These are phyloP conservation scores for Sporothrix sp. DNA, from an alignment of 2,329 filamentous ascomycete species.

Conservation along the genomic window DNA sequence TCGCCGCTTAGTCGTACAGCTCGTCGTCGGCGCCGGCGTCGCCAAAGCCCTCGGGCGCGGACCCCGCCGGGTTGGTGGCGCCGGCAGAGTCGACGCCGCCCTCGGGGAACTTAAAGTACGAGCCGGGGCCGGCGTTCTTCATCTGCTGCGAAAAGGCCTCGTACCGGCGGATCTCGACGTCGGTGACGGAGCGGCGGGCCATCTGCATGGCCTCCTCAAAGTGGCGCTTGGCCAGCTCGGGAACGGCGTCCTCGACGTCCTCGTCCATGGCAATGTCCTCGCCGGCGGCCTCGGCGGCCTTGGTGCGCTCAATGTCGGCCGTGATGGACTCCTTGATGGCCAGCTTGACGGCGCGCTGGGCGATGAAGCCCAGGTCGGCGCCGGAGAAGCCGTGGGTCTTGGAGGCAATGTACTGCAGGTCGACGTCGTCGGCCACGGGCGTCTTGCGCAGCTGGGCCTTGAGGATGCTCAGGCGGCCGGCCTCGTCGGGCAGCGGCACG, in stretches of 20 bases:
- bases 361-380: slow-evolving; percentile 98
- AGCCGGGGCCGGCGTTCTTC: slow-evolving; percentile 94
- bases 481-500: slow-evolving; percentile 89
- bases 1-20: slow-evolving; percentile 85
- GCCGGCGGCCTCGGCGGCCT: slow-evolving; percentile 78
- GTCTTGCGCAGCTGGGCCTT: slow-evolving; percentile 98
- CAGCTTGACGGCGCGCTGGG: slow-evolving; percentile 96
- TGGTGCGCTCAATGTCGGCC: slow-evolving; percentile 77
- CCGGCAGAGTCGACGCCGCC: slow-evolving; percentile 60
- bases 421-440: slow-evolving; percentile 76
- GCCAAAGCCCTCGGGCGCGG: slow-evolving; percentile 49
- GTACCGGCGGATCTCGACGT: slow-evolving; percentile 96
- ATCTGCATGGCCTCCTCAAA: slow-evolving; percentile 98
- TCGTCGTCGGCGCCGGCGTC: slow-evolving; percentile 90
- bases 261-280: slow-evolving; percentile 78
- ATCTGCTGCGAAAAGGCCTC: slow-evolving; percentile 98
- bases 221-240: slow-evolving; percentile 89
- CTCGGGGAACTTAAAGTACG: slow-evolving; percentile 94
- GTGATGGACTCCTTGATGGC: slow-evolving; percentile 97
- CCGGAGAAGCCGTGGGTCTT: slow-evolving; percentile 99
- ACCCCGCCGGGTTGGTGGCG: slow-evolving; percentile 39
- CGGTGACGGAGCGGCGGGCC: slow-evolving; percentile 85
- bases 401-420: slow-evolving; percentile 83
- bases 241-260: slow-evolving; percentile 82
- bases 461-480: slow-evolving; percentile 80